Conservation (phyloP, 129 eudicot genomes). For the Solidago caesia region DNA sequence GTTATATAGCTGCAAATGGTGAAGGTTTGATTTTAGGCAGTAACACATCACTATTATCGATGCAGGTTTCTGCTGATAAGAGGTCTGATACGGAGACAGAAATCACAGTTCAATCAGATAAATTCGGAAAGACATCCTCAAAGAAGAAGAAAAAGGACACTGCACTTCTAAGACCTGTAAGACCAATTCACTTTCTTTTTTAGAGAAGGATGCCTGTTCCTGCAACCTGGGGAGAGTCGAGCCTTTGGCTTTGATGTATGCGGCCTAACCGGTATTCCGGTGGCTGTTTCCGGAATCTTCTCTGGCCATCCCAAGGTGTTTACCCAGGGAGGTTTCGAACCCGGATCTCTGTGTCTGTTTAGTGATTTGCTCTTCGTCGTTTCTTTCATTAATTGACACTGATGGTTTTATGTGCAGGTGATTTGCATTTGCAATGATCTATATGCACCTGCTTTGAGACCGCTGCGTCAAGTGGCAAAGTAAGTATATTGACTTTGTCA, state of each 20-base stretch:
- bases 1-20: constrained; percentile 17
- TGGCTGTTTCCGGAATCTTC: too few relatives aligned
- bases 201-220: background rate
- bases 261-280: too few relatives aligned
- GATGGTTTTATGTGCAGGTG: constrained; percentile 50
- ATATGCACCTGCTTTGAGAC: constrained; percentile 93
- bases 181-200: constrained; percentile 17
- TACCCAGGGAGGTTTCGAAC: too few relatives aligned
- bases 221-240: too few relatives aligned
- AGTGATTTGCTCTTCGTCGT: constrained; percentile 10
- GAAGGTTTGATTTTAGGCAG: constrained; percentile 9
- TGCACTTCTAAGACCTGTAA: constrained; percentile 81
- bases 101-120: constrained; percentile 36
- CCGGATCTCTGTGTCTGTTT: background rate
- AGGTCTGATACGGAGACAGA: constrained; percentile 58
- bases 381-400: background rate
- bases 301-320: too few relatives aligned
- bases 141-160: constrained; percentile 56
- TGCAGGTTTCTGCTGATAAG: constrained; percentile 80
- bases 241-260: too few relatives aligned
- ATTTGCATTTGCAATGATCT: constrained; percentile 95
- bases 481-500: constrained; percentile 37
- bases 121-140: constrained; percentile 47
- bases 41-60: constrained; percentile 10
- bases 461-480: constrained; percentile 93